Conservation (phyloP, 768 basidiomycete genomes). For the Candolleomyces aberdarensis region DNA sequence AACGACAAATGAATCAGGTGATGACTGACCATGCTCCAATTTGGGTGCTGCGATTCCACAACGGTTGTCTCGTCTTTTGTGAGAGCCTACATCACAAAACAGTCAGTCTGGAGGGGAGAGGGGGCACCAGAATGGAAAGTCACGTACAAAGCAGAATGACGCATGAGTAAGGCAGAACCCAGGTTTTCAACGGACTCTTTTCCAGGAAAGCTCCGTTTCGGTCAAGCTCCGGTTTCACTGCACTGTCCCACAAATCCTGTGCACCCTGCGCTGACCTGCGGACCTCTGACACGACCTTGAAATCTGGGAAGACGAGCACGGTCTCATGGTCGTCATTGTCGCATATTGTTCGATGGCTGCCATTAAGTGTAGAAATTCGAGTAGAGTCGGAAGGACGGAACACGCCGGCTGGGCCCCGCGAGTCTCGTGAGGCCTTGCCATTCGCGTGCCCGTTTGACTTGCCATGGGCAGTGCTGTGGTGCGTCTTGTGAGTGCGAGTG, state of each 20-base stretch:
- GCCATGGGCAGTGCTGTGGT: constrained; percentile 17
- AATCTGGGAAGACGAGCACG: constrained; percentile 91
- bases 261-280: constrained; percentile 64
- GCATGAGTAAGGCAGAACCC: constrained; percentile 86
- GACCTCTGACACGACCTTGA: constrained; percentile 76
- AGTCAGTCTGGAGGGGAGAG: constrained; percentile 10
- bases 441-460: not conserved
- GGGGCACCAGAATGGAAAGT: constrained; percentile 2
- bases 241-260: constrained; percentile 59
- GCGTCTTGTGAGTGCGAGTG: constrained; percentile 12
- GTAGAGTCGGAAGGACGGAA: constrained; percentile 54
- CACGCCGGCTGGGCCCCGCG: constrained; percentile 41
- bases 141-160: constrained; percentile 84
- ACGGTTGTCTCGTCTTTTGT: constrained; percentile 89
- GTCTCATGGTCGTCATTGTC: constrained; percentile 64
- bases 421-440: constrained; percentile 27
- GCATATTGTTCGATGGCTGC: constrained; percentile 74
- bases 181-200: constrained; percentile 56
- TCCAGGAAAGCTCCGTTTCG: constrained; percentile 42
- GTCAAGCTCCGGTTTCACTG: constrained; percentile 57
- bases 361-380: constrained; percentile 74
- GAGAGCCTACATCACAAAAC: constrained; percentile 63
- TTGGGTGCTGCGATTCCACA: constrained; percentile 86
- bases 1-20: not conserved
- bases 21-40: constrained; percentile 63